Conservation (phyloP, 1,139 yeast genomes). For the Sugiyamaella castrensis region DNA sequence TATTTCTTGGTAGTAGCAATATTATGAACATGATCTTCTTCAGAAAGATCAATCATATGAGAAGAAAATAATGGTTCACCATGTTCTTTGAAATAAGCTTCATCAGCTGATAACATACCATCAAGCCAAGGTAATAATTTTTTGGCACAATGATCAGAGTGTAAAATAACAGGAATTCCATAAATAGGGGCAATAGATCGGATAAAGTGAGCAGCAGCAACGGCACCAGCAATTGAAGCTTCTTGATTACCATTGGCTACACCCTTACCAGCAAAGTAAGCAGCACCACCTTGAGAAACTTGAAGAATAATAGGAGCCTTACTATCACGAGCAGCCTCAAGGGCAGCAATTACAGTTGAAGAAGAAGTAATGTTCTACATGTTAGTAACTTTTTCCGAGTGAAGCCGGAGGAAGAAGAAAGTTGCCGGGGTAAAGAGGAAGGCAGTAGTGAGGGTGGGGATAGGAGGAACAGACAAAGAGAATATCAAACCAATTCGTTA, state of each 20-base stretch:
- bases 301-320: constrained; percentile 96
- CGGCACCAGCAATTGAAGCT: constrained; percentile 92
- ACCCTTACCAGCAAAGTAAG: constrained; percentile 99
- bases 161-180: constrained; percentile 95
- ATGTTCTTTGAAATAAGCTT: constrained; percentile 76
- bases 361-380: constrained; percentile 82
- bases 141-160: constrained; percentile 99
- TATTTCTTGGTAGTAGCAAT: constrained; percentile 91
- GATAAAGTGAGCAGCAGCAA: constrained; percentile 98
- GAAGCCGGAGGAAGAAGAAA: too few species aligned
- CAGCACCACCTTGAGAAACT: constrained; percentile 99
- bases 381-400: constrained; percentile 2
- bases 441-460: too few species aligned
- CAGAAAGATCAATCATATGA: constrained; percentile 98
- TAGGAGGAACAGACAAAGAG: neutral
- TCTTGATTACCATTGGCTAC: constrained; percentile 87
- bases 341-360: constrained; percentile 93
- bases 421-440: too few species aligned
- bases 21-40: constrained; percentile 95
- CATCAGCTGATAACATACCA: constrained; percentile 96
- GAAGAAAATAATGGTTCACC: constrained; percentile 98
- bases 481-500: neutral
- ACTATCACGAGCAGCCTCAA: constrained; percentile 97
- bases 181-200: constrained; percentile 95
- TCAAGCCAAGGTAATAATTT: constrained; percentile 98